These are phyloP conservation scores for Colletotrichum echinochloae DNA, from an alignment of 2,329 filamentous ascomycete species.

Conservation along the genomic window DNA sequence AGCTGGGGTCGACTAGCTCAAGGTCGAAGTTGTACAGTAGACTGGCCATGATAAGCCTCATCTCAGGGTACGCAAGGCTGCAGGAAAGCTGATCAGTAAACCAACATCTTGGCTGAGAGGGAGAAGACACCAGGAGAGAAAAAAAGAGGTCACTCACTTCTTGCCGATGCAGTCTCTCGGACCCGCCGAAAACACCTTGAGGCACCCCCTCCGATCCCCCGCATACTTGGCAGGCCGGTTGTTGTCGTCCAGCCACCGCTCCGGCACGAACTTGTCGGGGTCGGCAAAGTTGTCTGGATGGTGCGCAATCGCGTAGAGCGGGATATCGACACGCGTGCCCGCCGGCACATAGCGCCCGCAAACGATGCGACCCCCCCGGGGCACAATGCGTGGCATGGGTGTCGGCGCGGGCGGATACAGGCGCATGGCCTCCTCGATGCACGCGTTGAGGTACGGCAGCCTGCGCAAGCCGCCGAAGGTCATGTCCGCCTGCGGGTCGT, in stretches of 20 bases:
- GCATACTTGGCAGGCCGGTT: constrained; percentile 13
- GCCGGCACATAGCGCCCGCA: constrained; percentile 49
- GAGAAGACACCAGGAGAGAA: not conserved
- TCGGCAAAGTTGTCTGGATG: constrained; percentile 55
- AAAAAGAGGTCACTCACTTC: constrained; percentile 53
- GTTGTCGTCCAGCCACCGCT: constrained; percentile 53
- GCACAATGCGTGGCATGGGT: constrained; percentile 46
- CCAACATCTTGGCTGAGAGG: too few relatives aligned
- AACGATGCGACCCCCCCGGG: constrained; percentile 50
- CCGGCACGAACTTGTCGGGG: constrained; percentile 59
- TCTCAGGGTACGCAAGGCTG: constrained; percentile 60
- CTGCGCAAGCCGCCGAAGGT: constrained; percentile 46
- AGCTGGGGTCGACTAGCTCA: constrained; percentile 49
- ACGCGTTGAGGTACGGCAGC: constrained; percentile 55
- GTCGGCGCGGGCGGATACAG: constrained; percentile 47
- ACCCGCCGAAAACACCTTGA: constrained; percentile 62
- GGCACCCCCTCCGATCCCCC: constrained; percentile 21
- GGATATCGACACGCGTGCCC: constrained; percentile 39
- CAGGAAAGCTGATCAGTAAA: not conserved
- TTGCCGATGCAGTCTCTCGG: constrained; percentile 63
- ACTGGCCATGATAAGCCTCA: constrained; percentile 60
- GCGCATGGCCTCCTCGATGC: constrained; percentile 56
- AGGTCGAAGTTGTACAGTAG: constrained; percentile 61
- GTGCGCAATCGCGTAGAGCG: constrained; percentile 34
- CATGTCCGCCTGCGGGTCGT: constrained; percentile 50